Evolutionary conservation across 805 yeast genomes (phyloP).

Genomic region (Komagataella mondaviorum): DNA sequence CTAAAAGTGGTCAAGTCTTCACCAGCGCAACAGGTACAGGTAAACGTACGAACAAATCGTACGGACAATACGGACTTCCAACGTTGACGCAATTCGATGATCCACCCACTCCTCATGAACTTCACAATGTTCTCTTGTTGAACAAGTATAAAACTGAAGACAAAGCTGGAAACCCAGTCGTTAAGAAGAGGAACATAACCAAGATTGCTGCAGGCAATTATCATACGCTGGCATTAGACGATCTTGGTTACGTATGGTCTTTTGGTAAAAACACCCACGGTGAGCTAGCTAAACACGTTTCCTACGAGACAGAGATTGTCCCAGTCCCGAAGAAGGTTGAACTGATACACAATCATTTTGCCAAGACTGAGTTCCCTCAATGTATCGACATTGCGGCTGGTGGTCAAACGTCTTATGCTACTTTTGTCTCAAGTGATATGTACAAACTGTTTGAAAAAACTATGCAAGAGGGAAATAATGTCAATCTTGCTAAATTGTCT

Average conservation of each 20-base stretch:
- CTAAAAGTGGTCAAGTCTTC: constrained; percentile 46
- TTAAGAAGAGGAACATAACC: constrained; percentile 29
- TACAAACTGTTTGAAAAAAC: constrained; percentile 20
- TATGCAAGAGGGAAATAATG: constrained; percentile 6
- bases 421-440: constrained; percentile 21
- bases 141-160: constrained; percentile 26
- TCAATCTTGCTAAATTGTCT: constrained; percentile 4
- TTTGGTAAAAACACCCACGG: constrained; percentile 83
- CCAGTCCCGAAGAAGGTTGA: constrained; percentile 54
- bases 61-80: constrained; percentile 83
- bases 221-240: constrained; percentile 63
- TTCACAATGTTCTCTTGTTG: constrained; percentile 44
- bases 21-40: constrained; percentile 43
- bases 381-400: constrained; percentile 53
- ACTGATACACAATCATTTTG: constrained; percentile 24
- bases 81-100: constrained; percentile 48
- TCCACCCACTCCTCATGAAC: constrained; percentile 32
- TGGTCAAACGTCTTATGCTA: constrained; percentile 48
- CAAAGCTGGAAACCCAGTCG: not conserved
- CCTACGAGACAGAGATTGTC: constrained; percentile 49
- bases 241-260: constrained; percentile 57
- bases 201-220: constrained; percentile 61
- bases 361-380: constrained; percentile 27
- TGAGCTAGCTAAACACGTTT: constrained; percentile 65
- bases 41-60: constrained; percentile 20